phyloP scores from a whole-genome alignment of 345 rosid genomes.

The Rhizophora mangle region DNA sequence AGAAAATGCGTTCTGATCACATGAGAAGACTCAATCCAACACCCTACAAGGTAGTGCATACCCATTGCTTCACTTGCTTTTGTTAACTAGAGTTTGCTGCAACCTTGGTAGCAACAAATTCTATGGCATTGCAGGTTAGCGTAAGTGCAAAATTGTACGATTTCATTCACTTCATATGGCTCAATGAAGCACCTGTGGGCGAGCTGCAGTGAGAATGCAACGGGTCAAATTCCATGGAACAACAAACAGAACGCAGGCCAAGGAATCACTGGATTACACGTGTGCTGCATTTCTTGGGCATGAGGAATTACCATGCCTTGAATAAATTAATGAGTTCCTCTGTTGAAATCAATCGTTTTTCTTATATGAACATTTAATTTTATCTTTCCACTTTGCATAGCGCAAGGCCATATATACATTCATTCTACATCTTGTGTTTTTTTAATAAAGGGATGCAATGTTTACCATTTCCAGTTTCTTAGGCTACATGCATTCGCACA shows the following conservation, averaged over 20 bases:
- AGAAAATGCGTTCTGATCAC: constrained; percentile 87
- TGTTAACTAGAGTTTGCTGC: not conserved
- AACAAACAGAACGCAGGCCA: constrained; percentile 15
- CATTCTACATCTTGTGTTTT: not conserved
- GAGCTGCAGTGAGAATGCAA: constrained; percentile 54
- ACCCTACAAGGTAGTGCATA: constrained; percentile 69
- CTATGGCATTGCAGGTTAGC: constrained; percentile 58
- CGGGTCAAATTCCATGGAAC: constrained; percentile 4
- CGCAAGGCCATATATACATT: no score
- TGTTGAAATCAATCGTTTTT: not conserved
- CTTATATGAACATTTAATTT: not conserved
- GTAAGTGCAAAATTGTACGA: constrained; percentile 82
- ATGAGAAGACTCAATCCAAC: constrained; percentile 94
- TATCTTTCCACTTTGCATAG: not conserved
- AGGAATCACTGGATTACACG: constrained; percentile 1
- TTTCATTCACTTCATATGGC: constrained; percentile 95
- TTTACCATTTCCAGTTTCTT: no score
- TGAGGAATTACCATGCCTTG: not conserved
- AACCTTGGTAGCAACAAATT: not conserved
- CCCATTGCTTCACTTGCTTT: not conserved
- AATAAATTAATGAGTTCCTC: not conserved
- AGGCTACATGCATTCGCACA: no score
- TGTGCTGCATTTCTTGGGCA: not conserved
- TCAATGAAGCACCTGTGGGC: constrained; percentile 98
- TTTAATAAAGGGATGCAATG: no score